Evolutionary conservation across 2,329 filamentous ascomycete species (phyloP), one percentile per base, ranked within the genome.

Genomic region (Tolypocladium endophyticum): DNA sequence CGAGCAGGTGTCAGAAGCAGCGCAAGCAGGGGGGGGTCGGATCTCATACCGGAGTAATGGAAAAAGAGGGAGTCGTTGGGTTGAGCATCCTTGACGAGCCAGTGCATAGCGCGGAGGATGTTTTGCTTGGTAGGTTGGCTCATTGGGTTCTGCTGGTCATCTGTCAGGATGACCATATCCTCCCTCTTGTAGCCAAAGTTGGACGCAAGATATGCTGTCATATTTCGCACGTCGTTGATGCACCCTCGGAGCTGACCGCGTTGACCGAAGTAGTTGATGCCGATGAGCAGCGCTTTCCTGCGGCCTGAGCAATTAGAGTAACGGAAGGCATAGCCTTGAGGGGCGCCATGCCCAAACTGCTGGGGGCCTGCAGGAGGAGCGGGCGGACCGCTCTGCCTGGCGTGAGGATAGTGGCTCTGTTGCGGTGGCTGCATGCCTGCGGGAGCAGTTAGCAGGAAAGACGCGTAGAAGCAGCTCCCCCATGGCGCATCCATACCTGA

Each of bases 191-290:
- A 97, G 36, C 89, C 89, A 73, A 95, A 97, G 70, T 91, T 87
- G 73, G 92, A 86, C 64, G 90, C 90, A 61, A 97, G 79, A 71
- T 96, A 97, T 56, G 83, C 82, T 28, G 92, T 96, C 91, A 97
- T 96, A 77, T 97, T 97, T 76, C 92, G 90, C 52, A 97, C 93
- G 72, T 97, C 93, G 71, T 97, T 97, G 79, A 97, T 97, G 71
- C 93, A 97, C 54, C 93, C 93, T 60, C 92, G 82, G 55, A 97
- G 80, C 78, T 97, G 90, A 35, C 92, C 92, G 60, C 90, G 86
- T 76, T 97, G 92, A 57, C 89, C 87, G 71, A 97, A 97, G 76
- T 97, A 97, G 76, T 97, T 97, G 79, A 97, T 96, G 59, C 93
- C 93, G 66, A 97, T 93, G 62, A 97, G 76, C 36, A 97, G 78